phyloP scores from a whole-genome alignment of 306 rosid species.

The Rubus idaeus region DNA sequence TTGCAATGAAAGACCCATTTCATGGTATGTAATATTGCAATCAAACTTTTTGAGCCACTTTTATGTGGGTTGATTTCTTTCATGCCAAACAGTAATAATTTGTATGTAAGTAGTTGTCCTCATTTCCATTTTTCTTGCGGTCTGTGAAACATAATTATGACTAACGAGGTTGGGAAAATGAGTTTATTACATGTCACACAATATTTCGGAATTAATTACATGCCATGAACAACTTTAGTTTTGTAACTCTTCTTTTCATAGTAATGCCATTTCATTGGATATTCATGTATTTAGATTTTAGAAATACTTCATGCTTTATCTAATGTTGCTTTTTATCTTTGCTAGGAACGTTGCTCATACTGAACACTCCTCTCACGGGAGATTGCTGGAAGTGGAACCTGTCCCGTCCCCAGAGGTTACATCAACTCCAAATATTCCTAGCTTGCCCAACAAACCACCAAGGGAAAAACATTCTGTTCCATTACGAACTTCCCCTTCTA shows the following conservation, averaged over 20 bases:
- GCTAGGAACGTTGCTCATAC: conserved; percentile 40
- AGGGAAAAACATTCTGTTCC: not conserved
- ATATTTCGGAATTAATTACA: not conserved
- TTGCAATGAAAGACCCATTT: conserved; percentile 40
- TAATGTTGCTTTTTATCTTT: conserved; percentile 23
- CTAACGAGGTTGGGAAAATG: not conserved
- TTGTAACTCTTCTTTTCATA: not conserved
- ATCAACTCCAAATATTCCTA: not conserved
- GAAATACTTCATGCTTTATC: conserved; percentile 1
- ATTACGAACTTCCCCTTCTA: not conserved
- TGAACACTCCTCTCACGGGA: conserved; percentile 30
- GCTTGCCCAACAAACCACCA: not conserved
- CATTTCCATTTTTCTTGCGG: not conserved
- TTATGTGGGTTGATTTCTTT: not conserved
- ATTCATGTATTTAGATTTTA: not conserved
- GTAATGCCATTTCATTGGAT: not conserved
- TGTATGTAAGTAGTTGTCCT: too few relatives aligned
- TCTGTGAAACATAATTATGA: not conserved
- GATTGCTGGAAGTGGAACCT: not conserved
- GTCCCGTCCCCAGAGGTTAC: rapidly evolving
- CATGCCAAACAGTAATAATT: not conserved
- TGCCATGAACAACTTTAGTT: not conserved
- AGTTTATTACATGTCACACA: not conserved
- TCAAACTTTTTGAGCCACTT: conserved; percentile 10
- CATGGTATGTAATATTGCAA: conserved; percentile 44